These are phyloP conservation scores for Cyclotella distinguenda DNA, from an alignment of 108 stramenopile genomes.

Conservation along the genomic window DNA sequence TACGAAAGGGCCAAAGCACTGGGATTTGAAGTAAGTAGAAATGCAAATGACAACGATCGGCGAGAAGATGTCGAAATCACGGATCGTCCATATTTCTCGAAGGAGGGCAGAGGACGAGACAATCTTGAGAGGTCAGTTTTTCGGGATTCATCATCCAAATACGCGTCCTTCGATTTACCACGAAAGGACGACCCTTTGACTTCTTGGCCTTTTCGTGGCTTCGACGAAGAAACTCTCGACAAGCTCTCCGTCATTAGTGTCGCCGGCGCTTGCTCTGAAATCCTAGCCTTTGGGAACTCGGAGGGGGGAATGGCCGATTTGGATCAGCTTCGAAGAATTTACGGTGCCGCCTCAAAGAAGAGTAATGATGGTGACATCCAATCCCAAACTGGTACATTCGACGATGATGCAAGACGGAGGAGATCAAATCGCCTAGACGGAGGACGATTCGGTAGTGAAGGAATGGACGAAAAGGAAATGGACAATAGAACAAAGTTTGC, in stretches of 20 bases:
- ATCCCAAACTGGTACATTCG: constrained; percentile 21
- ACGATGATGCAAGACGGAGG: constrained; percentile 38
- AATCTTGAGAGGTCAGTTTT: constrained; percentile 65
- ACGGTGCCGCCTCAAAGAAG: constrained; percentile 33
- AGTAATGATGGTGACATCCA: not conserved
- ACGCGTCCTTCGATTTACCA: constrained; percentile 54
- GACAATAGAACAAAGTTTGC: constrained; percentile 78
- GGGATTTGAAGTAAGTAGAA: constrained; percentile 62
- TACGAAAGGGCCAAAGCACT: constrained; percentile 54
- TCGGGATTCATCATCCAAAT: constrained; percentile 54
- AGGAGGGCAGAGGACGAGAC: constrained; percentile 60
- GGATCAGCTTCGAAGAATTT: constrained; percentile 58
- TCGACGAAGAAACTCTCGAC: constrained; percentile 75
- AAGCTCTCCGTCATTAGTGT: constrained; percentile 74
- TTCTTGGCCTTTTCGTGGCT: constrained; percentile 81
- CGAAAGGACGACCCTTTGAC: constrained; percentile 57
- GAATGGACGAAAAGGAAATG: constrained; percentile 69
- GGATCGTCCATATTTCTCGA: constrained; percentile 67
- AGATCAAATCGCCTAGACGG: constrained; percentile 24
- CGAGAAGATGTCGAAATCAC: not conserved
- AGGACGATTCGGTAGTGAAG: constrained; percentile 3
- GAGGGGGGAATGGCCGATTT: constrained; percentile 78
- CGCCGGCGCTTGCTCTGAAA: constrained; percentile 84
- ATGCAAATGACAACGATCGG: constrained; percentile 8
- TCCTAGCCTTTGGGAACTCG: constrained; percentile 75